These are phyloP conservation scores for Gleditsia sinensis DNA, from an alignment of 306 rosid genomes.

Conservation along the genomic window DNA sequence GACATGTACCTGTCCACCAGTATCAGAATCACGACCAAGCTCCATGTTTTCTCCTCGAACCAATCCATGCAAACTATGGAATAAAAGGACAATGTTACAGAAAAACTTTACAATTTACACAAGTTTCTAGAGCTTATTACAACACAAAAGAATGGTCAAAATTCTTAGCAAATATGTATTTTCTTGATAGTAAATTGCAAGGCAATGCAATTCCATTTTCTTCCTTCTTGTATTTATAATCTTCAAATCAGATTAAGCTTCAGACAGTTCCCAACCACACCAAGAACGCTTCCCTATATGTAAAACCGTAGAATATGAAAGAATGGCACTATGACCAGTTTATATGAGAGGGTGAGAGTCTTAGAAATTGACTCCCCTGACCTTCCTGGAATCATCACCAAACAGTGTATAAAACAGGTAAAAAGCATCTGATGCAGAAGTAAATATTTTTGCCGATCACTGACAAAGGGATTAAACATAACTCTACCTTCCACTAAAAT, in stretches of 20 bases:
- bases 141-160: background rate
- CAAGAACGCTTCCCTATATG: background rate
- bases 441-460: constrained; percentile 1
- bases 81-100: constrained; percentile 16
- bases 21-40: constrained; percentile 96
- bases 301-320: background rate
- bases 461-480: constrained; percentile 24
- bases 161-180: background rate
- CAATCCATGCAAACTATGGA: constrained; percentile 72
- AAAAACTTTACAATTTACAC: background rate
- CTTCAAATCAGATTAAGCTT: background rate
- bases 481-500: constrained; percentile 8
- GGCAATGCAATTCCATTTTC: background rate
- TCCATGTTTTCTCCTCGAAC: constrained; percentile 95
- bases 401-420: background rate
- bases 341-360: background rate
- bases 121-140: constrained; percentile 8
- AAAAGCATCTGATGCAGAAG: background rate
- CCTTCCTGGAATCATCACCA: background rate
- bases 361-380: background rate
- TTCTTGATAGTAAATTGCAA: constrained; percentile 18
- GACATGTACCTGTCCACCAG: constrained; percentile 84
- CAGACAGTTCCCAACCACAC: background rate
- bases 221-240: background rate
- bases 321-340: background rate